phyloP scores from a whole-genome alignment of 441 rosid genomes.

The Flueggea neowawraea region DNA sequence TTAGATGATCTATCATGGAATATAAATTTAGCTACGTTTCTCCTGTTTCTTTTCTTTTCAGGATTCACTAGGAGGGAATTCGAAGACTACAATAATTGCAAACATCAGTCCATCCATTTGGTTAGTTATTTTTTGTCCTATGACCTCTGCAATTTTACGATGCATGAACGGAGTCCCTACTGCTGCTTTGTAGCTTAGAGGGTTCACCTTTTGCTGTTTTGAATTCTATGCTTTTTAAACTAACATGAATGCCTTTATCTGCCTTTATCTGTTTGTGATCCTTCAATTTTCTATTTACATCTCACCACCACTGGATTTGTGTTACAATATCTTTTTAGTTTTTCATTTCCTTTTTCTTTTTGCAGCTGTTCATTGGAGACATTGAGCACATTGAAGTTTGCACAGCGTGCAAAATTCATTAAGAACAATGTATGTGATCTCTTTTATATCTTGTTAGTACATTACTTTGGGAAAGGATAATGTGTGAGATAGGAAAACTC shows the following conservation, averaged over 20 bases:
- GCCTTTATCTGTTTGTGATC: too few species aligned
- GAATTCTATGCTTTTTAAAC: too few species aligned
- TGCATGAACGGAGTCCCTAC: too few species aligned
- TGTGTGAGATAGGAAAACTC: not conserved
- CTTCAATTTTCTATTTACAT: too few species aligned
- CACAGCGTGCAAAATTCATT: constrained; percentile 97
- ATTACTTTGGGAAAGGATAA: not conserved
- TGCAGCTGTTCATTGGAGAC: constrained; percentile 98
- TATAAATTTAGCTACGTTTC: not conserved
- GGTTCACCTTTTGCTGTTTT: too few species aligned
- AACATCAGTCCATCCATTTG: constrained; percentile 84
- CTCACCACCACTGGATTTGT: too few species aligned
- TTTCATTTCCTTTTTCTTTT: not conserved
- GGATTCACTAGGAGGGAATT: constrained; percentile 99
- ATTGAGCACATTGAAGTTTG: constrained; percentile 96
- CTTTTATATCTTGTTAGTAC: not conserved
- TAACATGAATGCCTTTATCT: too few species aligned
- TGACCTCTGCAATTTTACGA: not conserved
- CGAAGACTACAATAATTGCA: constrained; percentile 93
- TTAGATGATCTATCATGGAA: not conserved
- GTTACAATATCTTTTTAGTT: too few species aligned
- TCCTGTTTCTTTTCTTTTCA: constrained; percentile 27
- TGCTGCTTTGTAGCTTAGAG: too few species aligned
- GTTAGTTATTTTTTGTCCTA: constrained; percentile 29
- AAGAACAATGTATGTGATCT: constrained; percentile 76